These are phyloP conservation scores for Lentithecium fluviatile DNA, from an alignment of 495 filamentous ascomycete genomes.

Conservation along the genomic window DNA sequence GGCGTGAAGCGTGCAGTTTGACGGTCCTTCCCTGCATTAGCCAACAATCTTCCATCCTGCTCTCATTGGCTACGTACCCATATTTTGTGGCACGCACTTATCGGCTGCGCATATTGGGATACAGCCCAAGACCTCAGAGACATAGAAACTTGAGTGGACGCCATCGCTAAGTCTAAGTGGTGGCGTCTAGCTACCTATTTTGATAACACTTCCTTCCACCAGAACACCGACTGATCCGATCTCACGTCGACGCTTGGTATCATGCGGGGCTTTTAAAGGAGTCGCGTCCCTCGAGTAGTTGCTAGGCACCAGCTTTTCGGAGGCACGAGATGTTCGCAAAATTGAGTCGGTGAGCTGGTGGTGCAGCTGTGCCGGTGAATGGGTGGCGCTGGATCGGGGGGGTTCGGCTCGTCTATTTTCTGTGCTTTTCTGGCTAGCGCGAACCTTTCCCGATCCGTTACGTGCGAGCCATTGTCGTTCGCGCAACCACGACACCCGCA, in stretches of 20 bases:
- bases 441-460: too few relatives aligned
- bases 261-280: conserved; percentile 6
- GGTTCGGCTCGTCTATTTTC: too few relatives aligned
- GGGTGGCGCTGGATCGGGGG: too few relatives aligned
- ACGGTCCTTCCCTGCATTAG: conserved; percentile 46
- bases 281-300: neutral
- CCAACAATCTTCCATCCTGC: neutral
- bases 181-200: conserved; percentile 2
- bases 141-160: conserved; percentile 14
- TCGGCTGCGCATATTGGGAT: neutral
- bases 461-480: too few relatives aligned
- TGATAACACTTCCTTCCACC: conserved; percentile 11
- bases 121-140: neutral
- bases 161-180: conserved; percentile 9
- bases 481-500: too few relatives aligned
- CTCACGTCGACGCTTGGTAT: conserved; percentile 1
- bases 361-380: too few relatives aligned
- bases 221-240: conserved; percentile 5
- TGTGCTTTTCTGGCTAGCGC: too few relatives aligned
- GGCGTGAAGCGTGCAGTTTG: conserved; percentile 49
- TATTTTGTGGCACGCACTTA: conserved; percentile 20
- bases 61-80: conserved; percentile 18
- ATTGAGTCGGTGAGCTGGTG: too few relatives aligned
- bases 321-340: neutral
- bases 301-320: neutral